Conservation (phyloP, 1,284 basidiomycete species). For the Porogramme epimiltina region DNA sequence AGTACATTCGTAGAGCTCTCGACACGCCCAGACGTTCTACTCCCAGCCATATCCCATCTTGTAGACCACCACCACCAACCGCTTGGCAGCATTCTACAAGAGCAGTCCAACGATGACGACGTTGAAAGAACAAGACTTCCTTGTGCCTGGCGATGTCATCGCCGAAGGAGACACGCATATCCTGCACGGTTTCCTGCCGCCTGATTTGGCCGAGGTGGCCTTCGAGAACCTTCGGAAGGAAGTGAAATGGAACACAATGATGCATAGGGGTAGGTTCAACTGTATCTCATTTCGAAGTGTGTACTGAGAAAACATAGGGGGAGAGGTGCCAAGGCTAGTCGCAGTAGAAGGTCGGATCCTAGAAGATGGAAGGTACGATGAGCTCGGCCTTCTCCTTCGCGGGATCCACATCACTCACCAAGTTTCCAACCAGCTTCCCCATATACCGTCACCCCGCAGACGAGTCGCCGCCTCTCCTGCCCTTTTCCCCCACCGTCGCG, state of each 20-base stretch:
- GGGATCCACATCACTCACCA: neutral
- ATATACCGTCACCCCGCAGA: conserved; percentile 80
- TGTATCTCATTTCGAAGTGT: neutral
- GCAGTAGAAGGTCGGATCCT: conserved; percentile 68
- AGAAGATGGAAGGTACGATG: conserved; percentile 59
- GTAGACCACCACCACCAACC: too few species aligned
- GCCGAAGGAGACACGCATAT: conserved; percentile 70
- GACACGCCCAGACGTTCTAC: too few species aligned
- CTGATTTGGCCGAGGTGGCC: conserved; percentile 50
- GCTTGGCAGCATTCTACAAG: too few species aligned
- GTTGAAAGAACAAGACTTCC: conserved; percentile 1
- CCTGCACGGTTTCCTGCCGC: conserved; percentile 53
- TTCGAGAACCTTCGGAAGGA: conserved; percentile 62
- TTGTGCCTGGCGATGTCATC: conserved; percentile 43
- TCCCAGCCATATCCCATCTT: too few species aligned
- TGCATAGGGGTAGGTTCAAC: conserved; percentile 57
- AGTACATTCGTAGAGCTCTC: too few species aligned
- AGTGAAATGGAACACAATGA: conserved; percentile 72
- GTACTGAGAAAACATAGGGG: conserved; percentile 45
- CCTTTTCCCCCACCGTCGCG: conserved; percentile 67
- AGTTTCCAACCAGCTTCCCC: conserved; percentile 60
- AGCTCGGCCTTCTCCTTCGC: neutral
- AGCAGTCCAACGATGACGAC: neutral
- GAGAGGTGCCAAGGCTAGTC: conserved; percentile 74
- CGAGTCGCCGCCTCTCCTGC: conserved; percentile 62